These are phyloP conservation scores for Salix koriyanagi DNA, from an alignment of 345 rosid species.

Conservation along the genomic window DNA sequence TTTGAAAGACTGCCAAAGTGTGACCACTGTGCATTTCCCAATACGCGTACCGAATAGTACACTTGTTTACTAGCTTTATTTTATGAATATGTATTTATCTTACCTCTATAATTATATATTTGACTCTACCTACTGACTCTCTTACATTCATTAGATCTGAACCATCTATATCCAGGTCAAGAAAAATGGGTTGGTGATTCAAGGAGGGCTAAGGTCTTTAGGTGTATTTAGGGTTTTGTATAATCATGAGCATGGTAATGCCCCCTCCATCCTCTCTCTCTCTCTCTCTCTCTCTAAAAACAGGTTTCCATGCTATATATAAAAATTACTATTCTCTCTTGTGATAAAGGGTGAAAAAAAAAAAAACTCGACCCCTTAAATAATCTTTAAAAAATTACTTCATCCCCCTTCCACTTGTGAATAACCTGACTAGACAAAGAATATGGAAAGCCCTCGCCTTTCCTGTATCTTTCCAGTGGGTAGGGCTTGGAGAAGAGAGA, in stretches of 20 bases:
- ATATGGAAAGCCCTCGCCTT: conserved; percentile 37
- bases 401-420: conserved; percentile 28
- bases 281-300: neutral
- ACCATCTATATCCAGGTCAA: conserved; percentile 16
- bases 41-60: neutral
- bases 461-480: conserved; percentile 19
- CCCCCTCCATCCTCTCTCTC: no score
- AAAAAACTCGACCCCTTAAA: neutral
- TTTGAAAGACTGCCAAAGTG: conserved; percentile 33
- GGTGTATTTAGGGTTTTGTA: neutral
- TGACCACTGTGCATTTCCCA: conserved; percentile 12
- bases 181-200: conserved; percentile 20
- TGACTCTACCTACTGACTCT: neutral
- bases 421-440: conserved; percentile 22
- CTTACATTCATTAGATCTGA: neutral
- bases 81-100: neutral
- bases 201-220: conserved; percentile 13
- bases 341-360: neutral
- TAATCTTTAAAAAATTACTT: conserved; percentile 22
- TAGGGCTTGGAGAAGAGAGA: conserved; percentile 25
- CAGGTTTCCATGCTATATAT: neutral
- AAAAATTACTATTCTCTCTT: neutral
- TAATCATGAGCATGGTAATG: neutral
- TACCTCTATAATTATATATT: neutral
- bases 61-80: neutral